These are phyloP conservation scores for Trifolium subterraneum DNA, from an alignment of 306 rosid species.

Conservation along the genomic window DNA sequence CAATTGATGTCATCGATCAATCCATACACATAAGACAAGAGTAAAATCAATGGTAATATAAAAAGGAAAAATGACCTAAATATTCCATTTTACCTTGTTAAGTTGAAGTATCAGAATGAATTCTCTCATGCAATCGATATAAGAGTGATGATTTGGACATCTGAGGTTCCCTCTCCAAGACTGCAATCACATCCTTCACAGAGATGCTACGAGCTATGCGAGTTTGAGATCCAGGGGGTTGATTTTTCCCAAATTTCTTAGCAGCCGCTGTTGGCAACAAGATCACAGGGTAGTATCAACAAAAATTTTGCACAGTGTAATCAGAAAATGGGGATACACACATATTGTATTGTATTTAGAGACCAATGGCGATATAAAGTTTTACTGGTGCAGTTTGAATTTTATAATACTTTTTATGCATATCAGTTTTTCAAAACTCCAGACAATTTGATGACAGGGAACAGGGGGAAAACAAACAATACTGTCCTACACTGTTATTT, in stretches of 20 bases:
- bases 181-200: constrained; percentile 84
- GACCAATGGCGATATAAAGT: not conserved
- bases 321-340: not conserved
- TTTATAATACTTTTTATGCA: not conserved
- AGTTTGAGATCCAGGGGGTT: constrained; percentile 52
- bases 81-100: constrained; percentile 48
- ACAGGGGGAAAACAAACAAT: constrained; percentile 1
- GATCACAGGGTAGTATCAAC: constrained; percentile 23
- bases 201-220: constrained; percentile 68
- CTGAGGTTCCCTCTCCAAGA: constrained; percentile 91
- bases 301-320: constrained; percentile 24
- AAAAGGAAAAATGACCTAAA: constrained; percentile 6
- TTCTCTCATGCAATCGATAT: constrained; percentile 68
- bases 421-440: constrained; percentile 10
- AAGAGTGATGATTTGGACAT: constrained; percentile 76
- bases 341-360: constrained; percentile 4
- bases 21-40: not conserved
- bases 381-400: constrained; percentile 4
- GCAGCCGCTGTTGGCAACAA: constrained; percentile 53
- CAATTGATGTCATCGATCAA: constrained; percentile 5
- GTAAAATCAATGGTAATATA: constrained; percentile 15
- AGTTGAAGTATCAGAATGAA: constrained; percentile 49
- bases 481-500: not conserved
- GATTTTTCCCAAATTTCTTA: constrained; percentile 67
- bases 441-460: not conserved